Percentiles rank a stretch among this genome's conserved stretches.
Conservation (phyloP, 805 yeast genomes). For the Myxozyma sirexii region DNA sequence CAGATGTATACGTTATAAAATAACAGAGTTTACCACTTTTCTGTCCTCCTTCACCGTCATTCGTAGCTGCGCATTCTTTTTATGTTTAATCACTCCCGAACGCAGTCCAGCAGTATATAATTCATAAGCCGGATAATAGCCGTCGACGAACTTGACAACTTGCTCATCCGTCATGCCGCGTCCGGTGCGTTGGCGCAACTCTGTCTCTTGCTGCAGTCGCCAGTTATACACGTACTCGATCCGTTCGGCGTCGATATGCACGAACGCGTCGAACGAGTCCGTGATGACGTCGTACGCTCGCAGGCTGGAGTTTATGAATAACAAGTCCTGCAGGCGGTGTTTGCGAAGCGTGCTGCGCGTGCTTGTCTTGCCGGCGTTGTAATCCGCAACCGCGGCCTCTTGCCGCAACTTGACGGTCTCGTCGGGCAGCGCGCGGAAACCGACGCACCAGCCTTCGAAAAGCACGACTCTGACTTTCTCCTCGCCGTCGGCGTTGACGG, state of each 20-base stretch:
- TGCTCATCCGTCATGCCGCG: slow-evolving; percentile 78
- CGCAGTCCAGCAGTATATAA: slow-evolving; percentile 59
- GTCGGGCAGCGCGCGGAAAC: slow-evolving; percentile 55
- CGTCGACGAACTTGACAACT: slow-evolving; percentile 68
- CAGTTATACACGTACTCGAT: slow-evolving; percentile 70
- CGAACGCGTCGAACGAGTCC: slow-evolving; percentile 60
- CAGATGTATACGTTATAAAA: neutral
- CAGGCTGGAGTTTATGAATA: slow-evolving; percentile 57
- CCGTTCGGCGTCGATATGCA: slow-evolving; percentile 62
- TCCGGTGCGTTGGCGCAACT: slow-evolving; percentile 52
- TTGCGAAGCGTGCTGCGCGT: slow-evolving; percentile 33
- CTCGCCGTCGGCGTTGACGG: slow-evolving; percentile 25
- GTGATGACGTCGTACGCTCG: slow-evolving; percentile 56
- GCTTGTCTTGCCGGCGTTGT: slow-evolving; percentile 16
- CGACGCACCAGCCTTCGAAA: slow-evolving; percentile 95
- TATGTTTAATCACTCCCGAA: slow-evolving; percentile 26
- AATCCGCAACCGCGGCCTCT: neutral
- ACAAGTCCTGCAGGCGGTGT: slow-evolving; percentile 41
- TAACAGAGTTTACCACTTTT: neutral
- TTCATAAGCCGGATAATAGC: slow-evolving; percentile 85
- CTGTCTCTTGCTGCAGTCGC: slow-evolving; percentile 76
- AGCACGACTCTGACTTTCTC: slow-evolving; percentile 64
- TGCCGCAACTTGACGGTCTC: slow-evolving; percentile 39
- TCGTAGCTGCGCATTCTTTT: slow-evolving; percentile 39
- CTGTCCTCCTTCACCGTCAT: slow-evolving; percentile 12